Conservation (phyloP, 371 early-diverging fungal genomes). For the Lichtheimia ramosa region DNA sequence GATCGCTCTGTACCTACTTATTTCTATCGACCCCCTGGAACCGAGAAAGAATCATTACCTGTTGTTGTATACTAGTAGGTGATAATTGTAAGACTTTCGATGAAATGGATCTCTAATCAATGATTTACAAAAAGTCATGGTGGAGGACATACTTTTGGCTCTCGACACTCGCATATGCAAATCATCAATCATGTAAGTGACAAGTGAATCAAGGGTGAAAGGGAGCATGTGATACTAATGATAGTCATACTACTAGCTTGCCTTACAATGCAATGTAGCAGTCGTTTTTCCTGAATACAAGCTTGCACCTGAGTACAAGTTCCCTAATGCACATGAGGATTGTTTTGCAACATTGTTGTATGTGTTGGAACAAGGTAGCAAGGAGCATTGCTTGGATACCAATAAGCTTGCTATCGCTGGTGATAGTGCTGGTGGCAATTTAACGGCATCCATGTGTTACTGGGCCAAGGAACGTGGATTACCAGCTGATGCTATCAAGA, state of each 20-base stretch:
- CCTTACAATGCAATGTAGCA: slow-evolving; percentile 7
- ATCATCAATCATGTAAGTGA: slow-evolving; percentile 14
- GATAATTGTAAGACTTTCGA: no score
- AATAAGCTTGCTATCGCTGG: slow-evolving; percentile 15
- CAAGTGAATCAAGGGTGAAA: no score
- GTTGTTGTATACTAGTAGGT: slow-evolving; percentile 15
- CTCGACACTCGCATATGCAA: slow-evolving; percentile 10
- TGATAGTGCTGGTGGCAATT: slow-evolving; percentile 20
- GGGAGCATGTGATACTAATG: no score
- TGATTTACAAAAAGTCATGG: background rate
- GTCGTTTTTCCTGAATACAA: slow-evolving; percentile 6
- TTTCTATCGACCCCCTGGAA: slow-evolving; percentile 12
- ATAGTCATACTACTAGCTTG: slow-evolving; percentile 1
- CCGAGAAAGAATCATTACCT: slow-evolving; percentile 13
- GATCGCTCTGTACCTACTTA: background rate
- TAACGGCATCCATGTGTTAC: slow-evolving; percentile 2
- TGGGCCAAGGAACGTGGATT: slow-evolving; percentile 19
- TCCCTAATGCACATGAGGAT: slow-evolving; percentile 28
- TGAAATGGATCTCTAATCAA: background rate
- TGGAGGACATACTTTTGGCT: slow-evolving; percentile 13
- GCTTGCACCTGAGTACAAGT: slow-evolving; percentile 11
- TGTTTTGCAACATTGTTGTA: slow-evolving; percentile 25
- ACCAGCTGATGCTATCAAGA: slow-evolving; percentile 11
- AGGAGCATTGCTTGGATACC: background rate
- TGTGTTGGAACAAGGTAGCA: slow-evolving; percentile 8